These are phyloP conservation scores for Odonthalia washingtoniensis DNA, from an alignment of 31 red algal genomes.

Conservation along the genomic window DNA sequence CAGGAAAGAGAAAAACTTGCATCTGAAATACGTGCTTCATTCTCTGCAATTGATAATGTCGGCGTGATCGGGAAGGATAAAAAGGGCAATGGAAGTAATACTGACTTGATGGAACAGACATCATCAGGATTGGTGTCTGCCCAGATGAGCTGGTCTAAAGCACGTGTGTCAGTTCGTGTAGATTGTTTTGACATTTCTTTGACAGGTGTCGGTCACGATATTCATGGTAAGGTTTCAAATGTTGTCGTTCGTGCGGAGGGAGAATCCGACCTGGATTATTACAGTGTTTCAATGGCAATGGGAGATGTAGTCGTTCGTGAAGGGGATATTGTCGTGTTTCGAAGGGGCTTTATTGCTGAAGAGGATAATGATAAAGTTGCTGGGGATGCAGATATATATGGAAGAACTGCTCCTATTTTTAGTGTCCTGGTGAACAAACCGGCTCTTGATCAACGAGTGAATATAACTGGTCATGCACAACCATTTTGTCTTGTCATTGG, in stretches of 20 bases:
- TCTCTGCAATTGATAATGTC: background rate
- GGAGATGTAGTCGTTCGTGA: too few relatives aligned
- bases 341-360: too few relatives aligned
- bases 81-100: too few relatives aligned
- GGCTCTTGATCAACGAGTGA: background rate
- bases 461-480: background rate
- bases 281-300: background rate
- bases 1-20: constrained; percentile 52
- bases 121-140: too few relatives aligned
- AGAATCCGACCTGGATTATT: background rate
- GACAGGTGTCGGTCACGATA: background rate
- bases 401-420: too few relatives aligned
- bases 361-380: too few relatives aligned
- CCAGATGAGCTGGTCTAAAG: background rate
- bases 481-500: background rate
- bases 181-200: background rate
- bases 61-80: too few relatives aligned
- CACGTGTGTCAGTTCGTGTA: background rate
- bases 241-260: background rate
- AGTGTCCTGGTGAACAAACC: background rate
- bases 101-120: too few relatives aligned
- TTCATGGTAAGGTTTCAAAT: background rate
- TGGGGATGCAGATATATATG: too few relatives aligned
- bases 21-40: constrained; percentile 45
- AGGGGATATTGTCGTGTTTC: too few relatives aligned